Evolutionary conservation across 2,329 filamentous ascomycete genomes (phyloP), one percentile per base, ranked within the genome.

Genomic region (Cercospora sp.): DNA sequence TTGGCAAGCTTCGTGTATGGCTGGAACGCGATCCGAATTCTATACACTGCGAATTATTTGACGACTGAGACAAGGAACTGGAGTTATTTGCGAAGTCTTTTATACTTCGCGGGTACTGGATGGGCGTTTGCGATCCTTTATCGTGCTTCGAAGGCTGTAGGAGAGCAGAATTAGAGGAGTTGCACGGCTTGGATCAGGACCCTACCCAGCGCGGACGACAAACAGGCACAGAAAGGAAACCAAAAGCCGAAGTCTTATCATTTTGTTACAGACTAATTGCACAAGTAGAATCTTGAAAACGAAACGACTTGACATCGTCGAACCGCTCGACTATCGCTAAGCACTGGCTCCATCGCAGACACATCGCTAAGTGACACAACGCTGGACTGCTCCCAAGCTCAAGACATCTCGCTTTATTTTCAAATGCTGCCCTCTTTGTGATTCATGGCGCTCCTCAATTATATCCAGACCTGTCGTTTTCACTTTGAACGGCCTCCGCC

Each of bases 21-120:
- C 1, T 82, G 79, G 68, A 69, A 82, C 53, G 77, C 74, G n/a
- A 66, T 80, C 5, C 74, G 81, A 12, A 61, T 76, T 16, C 66
- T 75, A 21, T 82, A 82, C 59, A 81, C 78, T 34, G 68, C 74
- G 9, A 78, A 78, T 34, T 84, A 82, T 68, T 28, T 77, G 61
- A 65, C 69, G 37, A 70, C 67, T 12, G 72, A 74, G 65, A 74
- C 72, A 30, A 65, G 62, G 51, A 51, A 32, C 0, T 76, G 72
- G 74, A 73, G 69, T 40, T 73, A 73, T 63, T n/a, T 78, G 58
- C 70, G 79, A 58, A 79, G 74, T 59, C 40, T 72, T 37, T 55
- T 79, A 57, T 80, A 76, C 61, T 73, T 75, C 21, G 68, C 69
- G 13, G 74, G 77, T 5, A 71, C 75, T 9, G 73, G 71, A 2